Evolutionary conservation across 2,329 filamentous ascomycete species (phyloP).

Genomic region (Dryadomyces sulphureus): DNA sequence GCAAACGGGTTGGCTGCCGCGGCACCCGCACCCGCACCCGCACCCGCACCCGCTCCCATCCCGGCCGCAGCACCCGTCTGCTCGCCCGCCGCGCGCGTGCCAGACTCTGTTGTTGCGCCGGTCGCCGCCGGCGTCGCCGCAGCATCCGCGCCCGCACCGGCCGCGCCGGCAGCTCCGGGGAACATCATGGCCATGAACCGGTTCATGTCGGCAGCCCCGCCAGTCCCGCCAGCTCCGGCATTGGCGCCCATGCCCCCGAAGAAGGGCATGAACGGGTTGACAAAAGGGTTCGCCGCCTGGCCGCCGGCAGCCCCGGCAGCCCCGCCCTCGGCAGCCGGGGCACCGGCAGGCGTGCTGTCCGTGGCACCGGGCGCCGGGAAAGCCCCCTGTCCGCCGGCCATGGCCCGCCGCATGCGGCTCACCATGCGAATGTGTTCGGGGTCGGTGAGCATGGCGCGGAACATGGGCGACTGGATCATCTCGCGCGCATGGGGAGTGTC

Average conservation of each 20-base stretch:
- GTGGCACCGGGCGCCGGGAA: slow-evolving; percentile 90
- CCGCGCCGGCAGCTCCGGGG: slow-evolving; percentile 6
- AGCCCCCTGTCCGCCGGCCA: slow-evolving; percentile 38
- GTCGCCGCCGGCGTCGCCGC: neutral
- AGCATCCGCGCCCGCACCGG: slow-evolving; percentile 5
- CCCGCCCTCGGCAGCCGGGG: slow-evolving; percentile 16
- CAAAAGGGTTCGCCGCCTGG: slow-evolving; percentile 23
- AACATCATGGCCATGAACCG: neutral
- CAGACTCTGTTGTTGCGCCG: neutral
- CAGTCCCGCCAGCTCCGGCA: neutral
- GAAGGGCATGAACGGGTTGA: slow-evolving; percentile 5
- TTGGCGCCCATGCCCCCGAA: slow-evolving; percentile 8
- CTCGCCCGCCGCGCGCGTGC: neutral
- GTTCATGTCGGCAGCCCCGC: neutral
- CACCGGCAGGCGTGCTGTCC: slow-evolving; percentile 58
- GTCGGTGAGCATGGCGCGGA: slow-evolving; percentile 86
- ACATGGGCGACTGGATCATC: slow-evolving; percentile 75
- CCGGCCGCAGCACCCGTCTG: neutral
- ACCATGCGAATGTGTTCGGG: slow-evolving; percentile 73
- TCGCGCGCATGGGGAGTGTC: slow-evolving; percentile 63
- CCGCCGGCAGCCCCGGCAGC: slow-evolving; percentile 7
- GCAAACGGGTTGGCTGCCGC: slow-evolving; percentile 50
- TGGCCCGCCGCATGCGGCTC: slow-evolving; percentile 64
- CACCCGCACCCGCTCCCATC: slow-evolving; percentile 11
- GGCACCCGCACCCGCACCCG: slow-evolving; percentile 7